Percentiles rank a stretch among this genome's conserved stretches.
These are phyloP conservation scores for Nakazawaea holstii DNA, from an alignment of 805 yeast genomes.

Conservation along the genomic window DNA sequence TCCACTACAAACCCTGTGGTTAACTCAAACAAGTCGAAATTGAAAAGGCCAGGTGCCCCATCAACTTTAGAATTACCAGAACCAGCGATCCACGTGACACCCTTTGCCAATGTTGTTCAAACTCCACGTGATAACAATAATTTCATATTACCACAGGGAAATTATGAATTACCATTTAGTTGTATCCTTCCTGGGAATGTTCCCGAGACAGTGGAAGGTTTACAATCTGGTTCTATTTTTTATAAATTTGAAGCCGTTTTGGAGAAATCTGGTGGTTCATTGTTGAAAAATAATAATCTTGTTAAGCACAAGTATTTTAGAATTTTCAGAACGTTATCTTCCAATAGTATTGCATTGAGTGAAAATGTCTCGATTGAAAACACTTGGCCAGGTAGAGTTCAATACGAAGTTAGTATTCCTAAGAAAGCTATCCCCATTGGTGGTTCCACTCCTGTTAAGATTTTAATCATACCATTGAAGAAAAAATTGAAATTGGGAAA, in stretches of 20 bases:
- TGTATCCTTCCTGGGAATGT: slow-evolving; percentile 39
- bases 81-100: slow-evolving; percentile 16
- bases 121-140: slow-evolving; percentile 24
- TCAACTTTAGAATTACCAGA: slow-evolving; percentile 10
- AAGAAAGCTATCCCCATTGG: slow-evolving; percentile 44
- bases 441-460: slow-evolving; percentile 32
- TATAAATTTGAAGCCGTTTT: slow-evolving; percentile 36
- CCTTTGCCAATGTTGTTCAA: slow-evolving; percentile 24
- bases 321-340: slow-evolving; percentile 37
- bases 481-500: slow-evolving; percentile 38
- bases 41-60: slow-evolving; percentile 12
- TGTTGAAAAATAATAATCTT: slow-evolving; percentile 14
- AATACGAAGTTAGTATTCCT: slow-evolving; percentile 39
- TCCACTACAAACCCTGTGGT: not conserved
- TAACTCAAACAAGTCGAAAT: not conserved
- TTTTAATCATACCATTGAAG: slow-evolving; percentile 39
- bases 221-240: slow-evolving; percentile 34
- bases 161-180: slow-evolving; percentile 44
- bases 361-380: slow-evolving; percentile 43
- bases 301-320: slow-evolving; percentile 34
- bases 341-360: slow-evolving; percentile 29
- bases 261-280: slow-evolving; percentile 27
- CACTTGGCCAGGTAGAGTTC: slow-evolving; percentile 49
- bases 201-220: slow-evolving; percentile 48
- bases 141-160: slow-evolving; percentile 44